These are phyloP conservation scores for Colletotrichum higginsianum DNA, from an alignment of 2,329 filamentous ascomycete genomes.

Conservation along the genomic window DNA sequence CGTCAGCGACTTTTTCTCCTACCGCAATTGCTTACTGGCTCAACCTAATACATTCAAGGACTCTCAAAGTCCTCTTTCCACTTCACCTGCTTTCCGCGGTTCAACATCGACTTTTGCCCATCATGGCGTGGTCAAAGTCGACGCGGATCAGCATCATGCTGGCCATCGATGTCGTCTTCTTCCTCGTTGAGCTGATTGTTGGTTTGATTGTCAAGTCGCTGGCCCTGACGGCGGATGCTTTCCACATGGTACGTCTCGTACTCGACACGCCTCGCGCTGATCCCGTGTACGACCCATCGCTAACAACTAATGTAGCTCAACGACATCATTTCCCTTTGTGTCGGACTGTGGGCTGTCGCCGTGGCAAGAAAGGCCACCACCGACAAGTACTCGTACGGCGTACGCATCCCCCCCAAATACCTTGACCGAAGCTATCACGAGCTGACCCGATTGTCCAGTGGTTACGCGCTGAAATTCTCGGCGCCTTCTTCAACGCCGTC, in stretches of 20 bases:
- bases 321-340: conserved; percentile 93
- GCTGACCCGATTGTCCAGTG: conserved; percentile 68
- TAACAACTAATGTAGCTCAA: conserved; percentile 75
- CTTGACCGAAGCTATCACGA: background rate
- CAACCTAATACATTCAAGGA: conserved; percentile 12
- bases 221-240: conserved; percentile 95
- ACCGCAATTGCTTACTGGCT: conserved; percentile 25
- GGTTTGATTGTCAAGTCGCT: conserved; percentile 92
- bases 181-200: conserved; percentile 87
- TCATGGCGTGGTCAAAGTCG: conserved; percentile 92
- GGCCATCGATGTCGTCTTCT: conserved; percentile 90
- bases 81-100: conserved; percentile 1
- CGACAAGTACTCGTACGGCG: conserved; percentile 95
- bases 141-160: conserved; percentile 94
- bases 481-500: conserved; percentile 96
- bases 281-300: conserved; percentile 42
- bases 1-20: conserved; percentile 16
- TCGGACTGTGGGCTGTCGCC: conserved; percentile 95
- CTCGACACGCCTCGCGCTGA: background rate
- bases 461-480: conserved; percentile 96
- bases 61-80: conserved; percentile 23
- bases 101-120: conserved; percentile 22
- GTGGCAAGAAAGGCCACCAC: conserved; percentile 88
- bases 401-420: conserved; percentile 60
- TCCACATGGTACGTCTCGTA: conserved; percentile 86